Percentiles rank a stretch among this genome's conserved stretches.
These are phyloP conservation scores for Beauveria caledonica DNA, from an alignment of 2,329 filamentous ascomycete species.

Conservation along the genomic window DNA sequence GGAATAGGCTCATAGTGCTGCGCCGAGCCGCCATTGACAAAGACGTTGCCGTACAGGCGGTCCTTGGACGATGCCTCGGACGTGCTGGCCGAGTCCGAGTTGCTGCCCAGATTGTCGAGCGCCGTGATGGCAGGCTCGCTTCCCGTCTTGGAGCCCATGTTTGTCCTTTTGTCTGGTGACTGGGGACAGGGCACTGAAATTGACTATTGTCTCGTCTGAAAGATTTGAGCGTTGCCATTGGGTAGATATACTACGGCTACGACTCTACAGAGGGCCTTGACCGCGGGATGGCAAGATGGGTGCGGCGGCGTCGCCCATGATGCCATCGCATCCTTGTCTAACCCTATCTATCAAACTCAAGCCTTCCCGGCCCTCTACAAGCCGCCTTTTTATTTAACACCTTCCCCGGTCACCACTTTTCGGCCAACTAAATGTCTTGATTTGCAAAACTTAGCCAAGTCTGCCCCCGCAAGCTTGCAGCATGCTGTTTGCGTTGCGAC, in stretches of 20 bases:
- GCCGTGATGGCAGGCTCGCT: background rate
- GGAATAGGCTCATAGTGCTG: constrained; percentile 41
- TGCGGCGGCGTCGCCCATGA: background rate
- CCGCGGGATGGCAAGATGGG: background rate
- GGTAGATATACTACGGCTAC: background rate
- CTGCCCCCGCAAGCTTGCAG: background rate
- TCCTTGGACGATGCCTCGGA: background rate
- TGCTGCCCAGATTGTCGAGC: background rate
- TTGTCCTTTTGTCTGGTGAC: background rate
- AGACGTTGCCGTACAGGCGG: background rate
- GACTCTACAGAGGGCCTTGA: background rate
- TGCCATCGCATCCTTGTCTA: constrained; percentile 4
- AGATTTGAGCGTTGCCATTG: too few species aligned
- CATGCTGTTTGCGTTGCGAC: background rate
- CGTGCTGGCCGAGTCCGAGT: constrained; percentile 4
- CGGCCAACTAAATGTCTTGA: background rate
- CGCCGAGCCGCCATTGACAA: background rate
- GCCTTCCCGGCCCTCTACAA: background rate
- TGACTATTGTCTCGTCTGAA: background rate
- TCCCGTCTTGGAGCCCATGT: background rate
- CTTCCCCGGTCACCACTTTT: too few species aligned
- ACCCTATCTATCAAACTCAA: background rate
- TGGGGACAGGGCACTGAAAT: too few species aligned
- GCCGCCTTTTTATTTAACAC: background rate
- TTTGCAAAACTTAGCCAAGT: too few species aligned